These are phyloP conservation scores for Yamadazyma friedrichii DNA, from an alignment of 1,139 yeast genomes.

Conservation along the genomic window DNA sequence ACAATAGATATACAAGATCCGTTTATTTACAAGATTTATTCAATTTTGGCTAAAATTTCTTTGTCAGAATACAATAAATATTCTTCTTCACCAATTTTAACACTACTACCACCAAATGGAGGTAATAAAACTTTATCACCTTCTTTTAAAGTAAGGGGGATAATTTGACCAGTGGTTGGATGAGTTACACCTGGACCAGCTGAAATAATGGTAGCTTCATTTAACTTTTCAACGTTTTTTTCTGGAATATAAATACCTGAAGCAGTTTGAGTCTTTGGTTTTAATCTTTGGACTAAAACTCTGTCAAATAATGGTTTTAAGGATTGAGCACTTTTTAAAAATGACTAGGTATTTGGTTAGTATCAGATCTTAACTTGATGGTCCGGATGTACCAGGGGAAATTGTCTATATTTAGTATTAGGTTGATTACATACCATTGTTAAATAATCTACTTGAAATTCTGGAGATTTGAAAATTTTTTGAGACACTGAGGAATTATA, in stretches of 20 bases:
- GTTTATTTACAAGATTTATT: slow-evolving; percentile 19
- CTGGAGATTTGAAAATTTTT: slow-evolving; percentile 6
- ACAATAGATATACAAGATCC: not conserved
- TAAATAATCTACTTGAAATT: slow-evolving; percentile 4
- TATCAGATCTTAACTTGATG: slow-evolving; percentile 6
- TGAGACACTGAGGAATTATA: slow-evolving; percentile 7
- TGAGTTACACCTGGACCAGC: slow-evolving; percentile 81
- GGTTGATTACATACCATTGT: slow-evolving; percentile 18
- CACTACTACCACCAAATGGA: slow-evolving; percentile 80
- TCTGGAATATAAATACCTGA: slow-evolving; percentile 96
- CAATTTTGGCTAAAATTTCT: slow-evolving; percentile 90
- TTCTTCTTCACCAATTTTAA: slow-evolving; percentile 84
- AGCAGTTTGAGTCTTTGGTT: slow-evolving; percentile 90
- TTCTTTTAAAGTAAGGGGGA: slow-evolving; percentile 71
- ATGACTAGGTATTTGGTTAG: slow-evolving; percentile 37
- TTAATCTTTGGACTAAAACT: slow-evolving; percentile 89
- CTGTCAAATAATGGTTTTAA: slow-evolving; percentile 94
- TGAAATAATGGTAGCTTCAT: slow-evolving; percentile 76
- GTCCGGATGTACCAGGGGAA: not conserved
- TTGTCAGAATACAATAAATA: slow-evolving; percentile 80
- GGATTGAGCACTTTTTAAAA: slow-evolving; percentile 81
- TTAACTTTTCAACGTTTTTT: slow-evolving; percentile 90
- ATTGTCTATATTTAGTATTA: not conserved
- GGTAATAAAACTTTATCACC: slow-evolving; percentile 96
- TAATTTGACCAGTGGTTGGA: slow-evolving; percentile 60